Percentiles rank a stretch among this genome's conserved stretches.
These are phyloP conservation scores for Emmonsia crescens DNA, from an alignment of 2,329 filamentous ascomycete species.

Conservation along the genomic window DNA sequence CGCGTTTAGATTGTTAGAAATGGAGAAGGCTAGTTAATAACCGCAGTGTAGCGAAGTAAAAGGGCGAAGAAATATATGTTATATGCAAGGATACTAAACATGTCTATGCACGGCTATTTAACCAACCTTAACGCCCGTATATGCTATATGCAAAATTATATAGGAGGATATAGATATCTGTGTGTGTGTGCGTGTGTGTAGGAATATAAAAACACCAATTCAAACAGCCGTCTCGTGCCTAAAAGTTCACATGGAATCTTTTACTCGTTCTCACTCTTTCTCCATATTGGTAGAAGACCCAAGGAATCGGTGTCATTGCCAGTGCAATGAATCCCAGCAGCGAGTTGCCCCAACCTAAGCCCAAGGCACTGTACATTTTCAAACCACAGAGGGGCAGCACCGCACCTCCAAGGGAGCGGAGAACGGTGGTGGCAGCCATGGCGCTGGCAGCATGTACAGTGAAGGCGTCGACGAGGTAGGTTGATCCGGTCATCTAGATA, in stretches of 20 bases:
- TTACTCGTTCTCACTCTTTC: constrained; percentile 24
- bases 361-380: constrained; percentile 37
- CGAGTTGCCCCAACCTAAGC: constrained; percentile 42
- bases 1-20: no score
- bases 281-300: constrained; percentile 27
- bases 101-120: background rate
- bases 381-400: constrained; percentile 41
- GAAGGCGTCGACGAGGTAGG: constrained; percentile 27
- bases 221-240: background rate
- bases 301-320: constrained; percentile 34
- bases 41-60: no score
- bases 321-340: constrained; percentile 47
- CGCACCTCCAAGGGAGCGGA: constrained; percentile 31
- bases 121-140: background rate
- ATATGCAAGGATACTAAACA: background rate
- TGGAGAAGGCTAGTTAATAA: no score
- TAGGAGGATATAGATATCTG: background rate
- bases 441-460: constrained; percentile 29
- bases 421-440: constrained; percentile 32
- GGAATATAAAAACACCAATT: background rate
- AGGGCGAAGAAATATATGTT: background rate
- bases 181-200: no score
- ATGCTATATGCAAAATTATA: background rate
- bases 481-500: constrained; percentile 49
- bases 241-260: constrained; percentile 8